A percentile compares a stretch with the other conserved stretches of the same genome.
phyloP scores from a whole-genome alignment of 441 rosid species.

The Geranium incanum region DNA sequence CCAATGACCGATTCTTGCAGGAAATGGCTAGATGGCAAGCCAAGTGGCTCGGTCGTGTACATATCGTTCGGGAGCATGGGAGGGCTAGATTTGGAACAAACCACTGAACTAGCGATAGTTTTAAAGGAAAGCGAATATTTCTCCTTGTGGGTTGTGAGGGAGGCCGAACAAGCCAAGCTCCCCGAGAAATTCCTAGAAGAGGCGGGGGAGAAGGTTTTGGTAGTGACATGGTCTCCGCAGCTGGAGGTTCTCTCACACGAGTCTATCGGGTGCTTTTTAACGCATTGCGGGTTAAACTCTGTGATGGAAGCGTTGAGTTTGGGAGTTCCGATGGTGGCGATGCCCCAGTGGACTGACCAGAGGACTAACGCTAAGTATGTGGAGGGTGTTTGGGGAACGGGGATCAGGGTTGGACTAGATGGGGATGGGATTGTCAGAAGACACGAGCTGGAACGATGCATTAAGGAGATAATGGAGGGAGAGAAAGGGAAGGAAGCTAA shows the following conservation, averaged over 20 bases:
- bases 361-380: not conserved
- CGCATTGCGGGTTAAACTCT: conserved; percentile 1
- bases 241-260: not conserved
- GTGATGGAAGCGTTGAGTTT: not conserved
- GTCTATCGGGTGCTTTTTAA: not conserved
- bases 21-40: not conserved
- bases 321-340: not conserved
- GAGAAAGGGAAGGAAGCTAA: not conserved
- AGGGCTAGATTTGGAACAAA: not conserved
- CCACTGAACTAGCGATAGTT: not conserved
- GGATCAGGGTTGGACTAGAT: not conserved
- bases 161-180: not conserved
- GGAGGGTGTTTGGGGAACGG: not conserved
- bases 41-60: not conserved
- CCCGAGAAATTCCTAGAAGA: not conserved
- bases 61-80: conserved; percentile 1
- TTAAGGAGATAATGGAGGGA: conserved; percentile 3
- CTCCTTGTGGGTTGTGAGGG: not conserved
- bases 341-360: not conserved
- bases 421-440: not conserved
- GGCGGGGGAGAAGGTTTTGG: not conserved
- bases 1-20: not conserved
- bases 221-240: conserved; percentile 5
- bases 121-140: not conserved
- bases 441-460: not conserved